Evolutionary conservation across 495 filamentous ascomycete species (phyloP), one percentile per base, ranked within the genome.

Genomic region (Xylaria castorea): DNA sequence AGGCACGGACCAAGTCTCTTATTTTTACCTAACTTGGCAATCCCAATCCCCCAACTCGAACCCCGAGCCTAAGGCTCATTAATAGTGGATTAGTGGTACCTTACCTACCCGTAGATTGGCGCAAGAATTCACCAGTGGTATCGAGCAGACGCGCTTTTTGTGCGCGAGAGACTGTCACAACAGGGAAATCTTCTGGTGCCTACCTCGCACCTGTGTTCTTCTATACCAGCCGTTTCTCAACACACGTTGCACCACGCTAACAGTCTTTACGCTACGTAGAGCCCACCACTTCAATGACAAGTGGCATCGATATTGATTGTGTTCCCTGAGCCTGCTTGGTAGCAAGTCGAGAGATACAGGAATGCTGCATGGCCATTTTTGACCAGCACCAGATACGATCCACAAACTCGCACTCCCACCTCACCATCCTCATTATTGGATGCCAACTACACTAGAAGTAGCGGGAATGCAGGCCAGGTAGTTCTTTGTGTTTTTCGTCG

Each of bases 91-190:
- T 60, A 25, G 53, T 32, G 58, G 38, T n/a, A 64, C 36, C 34
- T 18, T 32, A 32, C 36, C 11, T 22, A 34, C 61, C 38, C 22
- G 36, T 53, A 25, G 64, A 67, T 67, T 67, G 30, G 46, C 64
- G n/a, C 64, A 67, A 32, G 64, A 46, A 67, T 67, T 67, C 64
- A 38, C 64, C 32, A 32, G 12, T 8, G 12, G 32, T 34, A 3
- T 6, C 8, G 20, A 32, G 46, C 18, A 67, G 48, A 48, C 65
- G 65, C 65, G 46, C 55, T 53, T 66, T 40, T 55, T 27, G n/a
- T 30, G 65, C 48, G 27, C 48, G 4, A 40, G 11, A 51, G 16
- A 30, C 20, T 16, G 30, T 18, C 36, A 42, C 40, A 42, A 1
- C 58, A 60, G 32, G 9, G 32, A 61, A 12, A 38, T 61, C 53